Conservation (phyloP, 2,329 filamentous ascomycete genomes). For the Didymella pinodella region DNA sequence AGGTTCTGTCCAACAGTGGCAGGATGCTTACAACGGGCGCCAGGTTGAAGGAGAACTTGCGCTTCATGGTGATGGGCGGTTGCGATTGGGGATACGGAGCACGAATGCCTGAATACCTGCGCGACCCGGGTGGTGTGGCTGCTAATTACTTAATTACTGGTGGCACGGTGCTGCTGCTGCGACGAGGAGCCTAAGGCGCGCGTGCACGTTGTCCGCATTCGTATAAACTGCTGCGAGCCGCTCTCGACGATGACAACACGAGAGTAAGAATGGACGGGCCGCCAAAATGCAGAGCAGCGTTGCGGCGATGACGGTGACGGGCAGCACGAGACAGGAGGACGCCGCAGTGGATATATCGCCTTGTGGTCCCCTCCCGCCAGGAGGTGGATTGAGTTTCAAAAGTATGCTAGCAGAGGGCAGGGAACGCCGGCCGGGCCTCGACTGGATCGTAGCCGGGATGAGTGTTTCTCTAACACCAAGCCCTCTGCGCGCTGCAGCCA, state of each 20-base stretch:
- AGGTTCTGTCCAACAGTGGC: not conserved
- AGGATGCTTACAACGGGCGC: slow-evolving; percentile 50
- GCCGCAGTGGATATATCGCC: slow-evolving; percentile 21
- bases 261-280: slow-evolving; percentile 7
- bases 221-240: not conserved
- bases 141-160: not conserved
- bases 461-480: not conserved
- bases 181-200: slow-evolving; percentile 10
- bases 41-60: slow-evolving; percentile 56
- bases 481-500: slow-evolving; percentile 9
- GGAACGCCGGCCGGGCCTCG: slow-evolving; percentile 11
- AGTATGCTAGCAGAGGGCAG: slow-evolving; percentile 18
- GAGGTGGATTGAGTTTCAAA: slow-evolving; percentile 24
- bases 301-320: slow-evolving; percentile 15
- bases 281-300: slow-evolving; percentile 5
- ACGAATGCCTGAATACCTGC: slow-evolving; percentile 3
- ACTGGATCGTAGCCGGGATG: slow-evolving; percentile 11
- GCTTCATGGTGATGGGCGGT: slow-evolving; percentile 44
- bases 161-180: slow-evolving; percentile 11
- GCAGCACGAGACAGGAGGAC: slow-evolving; percentile 16
- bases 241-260: not conserved
- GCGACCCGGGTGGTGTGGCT: slow-evolving; percentile 6
- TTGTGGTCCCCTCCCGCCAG: slow-evolving; percentile 20
- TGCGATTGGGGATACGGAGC: slow-evolving; percentile 4
- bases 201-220: slow-evolving; percentile 20